Evolutionary conservation across 192 early-diverging fungal species (phyloP), one percentile per base, ranked within the genome.

Genomic region (Podochytrium sp.): DNA sequence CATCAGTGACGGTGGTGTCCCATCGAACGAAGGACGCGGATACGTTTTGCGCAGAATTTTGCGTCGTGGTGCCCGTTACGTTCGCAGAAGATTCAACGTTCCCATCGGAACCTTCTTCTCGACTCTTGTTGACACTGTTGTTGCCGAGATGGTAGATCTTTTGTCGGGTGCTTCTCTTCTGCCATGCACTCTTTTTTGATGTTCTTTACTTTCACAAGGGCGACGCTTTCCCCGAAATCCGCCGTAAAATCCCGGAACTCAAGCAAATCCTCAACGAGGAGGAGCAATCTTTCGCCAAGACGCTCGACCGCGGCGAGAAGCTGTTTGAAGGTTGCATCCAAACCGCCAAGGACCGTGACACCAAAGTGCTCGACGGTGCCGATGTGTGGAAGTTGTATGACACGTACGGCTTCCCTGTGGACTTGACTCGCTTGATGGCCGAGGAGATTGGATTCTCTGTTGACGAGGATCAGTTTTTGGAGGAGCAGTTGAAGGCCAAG

Each of bases 321-420:
- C 85, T 99, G 58, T 97, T 99, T 76, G 92, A 93, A 77, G 85
- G 86, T 52, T 91, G 84, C 70, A 79, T 94, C 38, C 73, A 83
- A 25, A 91, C 83, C 50, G 81, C 90, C 52, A 89, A 91, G 37
- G 84, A 92, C 47, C 67, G 89, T 25, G 85, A 87, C 38, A 68
- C 82, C 39, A 87, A 56, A 3, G 78, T 83, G 16, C 85, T 98
- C 37, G 88, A 90, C 27, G 97, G 97, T 37, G 87, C 86, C 49
- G 93, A 95, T 80, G 97, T 94, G 10, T 99, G 96, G 96, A 88
- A 94, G n/a, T 80, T 99, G 78, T 99, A 99, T 71, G 97, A 98
- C 76, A 99, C 97, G 16, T 99, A 95, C 78, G 97, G 97, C 35
- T 99, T 99, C 90, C 97, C 97, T 3, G 93, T 97, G 1, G 97